phyloP scores from a whole-genome alignment of 768 basidiomycete species.

The Lentinula edodes region DNA sequence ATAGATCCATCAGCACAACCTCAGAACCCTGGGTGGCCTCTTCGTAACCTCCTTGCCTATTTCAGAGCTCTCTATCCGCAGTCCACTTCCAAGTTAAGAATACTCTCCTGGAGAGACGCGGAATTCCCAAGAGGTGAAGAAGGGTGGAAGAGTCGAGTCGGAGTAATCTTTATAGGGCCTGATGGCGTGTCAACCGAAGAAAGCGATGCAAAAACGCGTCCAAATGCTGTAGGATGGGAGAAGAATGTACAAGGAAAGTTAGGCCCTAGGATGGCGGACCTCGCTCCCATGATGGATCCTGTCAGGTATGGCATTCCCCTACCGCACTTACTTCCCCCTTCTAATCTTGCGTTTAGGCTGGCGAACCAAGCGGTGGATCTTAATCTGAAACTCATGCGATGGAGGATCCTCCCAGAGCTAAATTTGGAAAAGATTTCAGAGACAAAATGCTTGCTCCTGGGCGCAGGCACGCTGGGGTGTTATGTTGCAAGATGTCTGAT shows the following conservation, averaged over 20 bases:
- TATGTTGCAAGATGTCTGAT: constrained; percentile 91
- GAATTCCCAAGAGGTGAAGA: constrained; percentile 37
- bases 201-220: constrained; percentile 23
- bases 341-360: constrained; percentile 42
- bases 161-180: constrained; percentile 35
- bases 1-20: constrained; percentile 81
- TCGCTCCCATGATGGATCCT: constrained; percentile 97
- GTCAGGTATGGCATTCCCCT: constrained; percentile 39
- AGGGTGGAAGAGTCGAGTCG: constrained; percentile 62
- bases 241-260: constrained; percentile 86
- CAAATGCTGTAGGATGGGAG: constrained; percentile 91
- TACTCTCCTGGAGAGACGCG: constrained; percentile 75
- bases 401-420: constrained; percentile 88
- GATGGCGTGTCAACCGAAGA: constrained; percentile 11
- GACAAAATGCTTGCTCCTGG: constrained; percentile 81
- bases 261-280: constrained; percentile 80
- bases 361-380: constrained; percentile 97
- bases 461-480: constrained; percentile 95
- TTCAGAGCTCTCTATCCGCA: constrained; percentile 57
- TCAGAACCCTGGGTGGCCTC: constrained; percentile 82
- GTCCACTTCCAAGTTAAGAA: constrained; percentile 41
- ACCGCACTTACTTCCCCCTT: background rate
- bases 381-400: constrained; percentile 96
- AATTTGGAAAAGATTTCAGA: constrained; percentile 82
- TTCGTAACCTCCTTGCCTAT: constrained; percentile 87